Evolutionary conservation across 169 alveolate species (phyloP), one percentile per base, ranked within the genome.

Genomic region (Eimeria sp.): DNA sequence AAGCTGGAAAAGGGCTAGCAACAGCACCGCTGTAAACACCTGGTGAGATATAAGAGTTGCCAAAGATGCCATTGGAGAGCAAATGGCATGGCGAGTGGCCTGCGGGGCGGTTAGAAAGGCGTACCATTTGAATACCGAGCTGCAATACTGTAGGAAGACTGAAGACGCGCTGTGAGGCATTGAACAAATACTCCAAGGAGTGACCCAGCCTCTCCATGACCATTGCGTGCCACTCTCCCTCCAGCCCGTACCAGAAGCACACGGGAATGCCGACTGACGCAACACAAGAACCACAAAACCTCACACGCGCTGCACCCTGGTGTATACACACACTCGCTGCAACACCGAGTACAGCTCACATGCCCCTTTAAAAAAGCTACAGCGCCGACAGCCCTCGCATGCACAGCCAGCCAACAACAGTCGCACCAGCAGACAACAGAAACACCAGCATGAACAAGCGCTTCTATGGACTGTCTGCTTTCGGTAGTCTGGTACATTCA

Each of bases 221-320:
- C 98, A 99, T 97, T 78, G 98, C 98, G 96, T 99, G 99, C 97
- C 98, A 99, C 97, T 98, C 99, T 30, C 99, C 99, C 97, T 99
- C 99, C 73, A 98, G 98, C 49, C 99, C 99, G 96, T 98, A 99
- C 99, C 99, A 99, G 96, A 99, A 99, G 67, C 96, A 92, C 13
- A 80, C 96, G 22, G 96, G 96, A 58, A 92, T 76, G 49, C 96
- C 96, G 9, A 78, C 96, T 92, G 96, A 18, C 22, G 27, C 89
- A 49, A 20, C 6, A 70, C 54, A 58, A 9, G 9, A 58, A 22
- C 30, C 70, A 61, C 70, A 61, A 6, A 11, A 61, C n/a, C 27
- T 4, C 70, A 9, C 70, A 61, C n/a, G 70, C 70, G 20, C 1
- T 61, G 27, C 70, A 61, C 70, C 70, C n/a, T 0, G 70, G 70